Conservation (phyloP, 1,284 basidiomycete species). For the Cryptococcus sp. region DNA sequence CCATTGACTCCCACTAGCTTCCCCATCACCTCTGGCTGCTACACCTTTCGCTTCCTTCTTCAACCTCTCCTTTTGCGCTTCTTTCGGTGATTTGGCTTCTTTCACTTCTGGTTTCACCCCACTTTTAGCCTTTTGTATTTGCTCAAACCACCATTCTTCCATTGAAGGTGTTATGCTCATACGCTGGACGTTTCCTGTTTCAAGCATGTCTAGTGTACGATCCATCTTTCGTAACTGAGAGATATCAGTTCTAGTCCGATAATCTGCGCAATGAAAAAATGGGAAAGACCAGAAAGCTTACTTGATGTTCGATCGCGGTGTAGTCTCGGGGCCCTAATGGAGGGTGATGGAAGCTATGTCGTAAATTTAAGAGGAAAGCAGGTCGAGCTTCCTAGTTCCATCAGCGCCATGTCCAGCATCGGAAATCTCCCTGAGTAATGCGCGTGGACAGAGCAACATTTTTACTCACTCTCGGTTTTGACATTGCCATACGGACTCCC, state of each 20-base stretch:
- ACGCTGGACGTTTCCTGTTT: conserved; percentile 32
- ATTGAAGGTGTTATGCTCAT: conserved; percentile 39
- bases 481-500: conserved; percentile 33
- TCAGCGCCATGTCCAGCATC: not conserved
- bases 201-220: conserved; percentile 43
- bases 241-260: not conserved
- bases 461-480: conserved; percentile 29
- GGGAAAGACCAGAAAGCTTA: conserved; percentile 11
- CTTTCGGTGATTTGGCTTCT: not conserved
- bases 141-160: conserved; percentile 44
- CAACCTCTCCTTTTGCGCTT: not conserved
- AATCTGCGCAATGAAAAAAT: not conserved
- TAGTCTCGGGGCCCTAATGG: conserved; percentile 40
- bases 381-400: conserved; percentile 18
- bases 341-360: conserved; percentile 46
- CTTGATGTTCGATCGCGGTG: conserved; percentile 48
- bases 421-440: not conserved
- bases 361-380: conserved; percentile 41
- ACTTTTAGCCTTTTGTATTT: conserved; percentile 12
- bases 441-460: not conserved
- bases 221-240: conserved; percentile 43
- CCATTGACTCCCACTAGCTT: conserved; percentile 20
- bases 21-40: not conserved
- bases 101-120: not conserved
- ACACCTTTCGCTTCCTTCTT: not conserved